Evolutionary conservation across 139 green algal genomes (phyloP).

Genomic region (Chlamydomonas urium): DNA sequence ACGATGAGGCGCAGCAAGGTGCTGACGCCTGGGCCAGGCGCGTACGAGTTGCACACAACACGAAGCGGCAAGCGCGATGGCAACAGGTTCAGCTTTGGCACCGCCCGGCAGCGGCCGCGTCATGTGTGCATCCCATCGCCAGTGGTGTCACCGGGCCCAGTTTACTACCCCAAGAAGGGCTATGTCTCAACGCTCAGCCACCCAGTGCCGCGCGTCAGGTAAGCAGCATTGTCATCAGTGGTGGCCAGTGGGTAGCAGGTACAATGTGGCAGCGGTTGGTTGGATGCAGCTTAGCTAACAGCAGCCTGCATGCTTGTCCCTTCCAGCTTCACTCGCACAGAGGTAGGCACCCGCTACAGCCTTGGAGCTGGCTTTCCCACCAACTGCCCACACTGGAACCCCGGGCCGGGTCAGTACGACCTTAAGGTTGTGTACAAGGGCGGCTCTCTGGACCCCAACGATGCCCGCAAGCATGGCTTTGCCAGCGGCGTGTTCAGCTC

Average conservation of each 20-base stretch:
- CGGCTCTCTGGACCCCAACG: not conserved
- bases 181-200: not conserved
- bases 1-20: no score
- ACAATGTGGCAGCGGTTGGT: no score
- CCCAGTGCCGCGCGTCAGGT: not conserved
- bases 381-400: slow-evolving; percentile 34
- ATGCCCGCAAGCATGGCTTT: slow-evolving; percentile 11
- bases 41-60: no score
- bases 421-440: slow-evolving; percentile 2
- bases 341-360: slow-evolving; percentile 21
- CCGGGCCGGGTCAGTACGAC: slow-evolving; percentile 31
- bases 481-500: slow-evolving; percentile 14
- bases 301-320: no score
- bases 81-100: slow-evolving; percentile 30
- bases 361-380: slow-evolving; percentile 13
- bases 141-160: slow-evolving; percentile 25
- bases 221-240: not conserved
- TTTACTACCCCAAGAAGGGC: slow-evolving; percentile 12
- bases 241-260: no score
- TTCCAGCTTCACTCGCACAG: no score
- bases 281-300: no score
- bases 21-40: no score
- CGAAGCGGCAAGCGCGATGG: no score
- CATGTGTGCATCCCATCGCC: slow-evolving; percentile 25
- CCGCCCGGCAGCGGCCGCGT: slow-evolving; percentile 21